Conservation (phyloP, 1,284 basidiomycete species). For the Coniferiporia sulphurascens region DNA sequence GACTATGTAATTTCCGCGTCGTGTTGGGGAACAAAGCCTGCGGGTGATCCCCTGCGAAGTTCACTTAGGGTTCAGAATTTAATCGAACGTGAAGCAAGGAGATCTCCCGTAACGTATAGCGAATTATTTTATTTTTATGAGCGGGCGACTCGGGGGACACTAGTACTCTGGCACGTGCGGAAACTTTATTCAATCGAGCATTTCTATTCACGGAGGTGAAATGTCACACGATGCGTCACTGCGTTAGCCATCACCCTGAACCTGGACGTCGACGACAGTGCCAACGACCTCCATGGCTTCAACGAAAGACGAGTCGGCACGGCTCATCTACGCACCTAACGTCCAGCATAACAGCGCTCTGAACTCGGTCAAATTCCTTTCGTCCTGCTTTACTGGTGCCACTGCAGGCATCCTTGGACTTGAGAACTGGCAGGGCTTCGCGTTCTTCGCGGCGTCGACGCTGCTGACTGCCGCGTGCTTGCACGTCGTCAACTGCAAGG, state of each 20-base stretch:
- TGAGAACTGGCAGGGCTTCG: constrained; percentile 77
- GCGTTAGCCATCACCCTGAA: not conserved
- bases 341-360: constrained; percentile 65
- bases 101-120: too few relatives aligned
- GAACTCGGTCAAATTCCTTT: constrained; percentile 66
- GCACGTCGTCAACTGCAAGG: constrained; percentile 65
- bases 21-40: not conserved
- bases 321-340: constrained; percentile 68
- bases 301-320: constrained; percentile 44
- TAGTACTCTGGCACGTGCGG: too few relatives aligned
- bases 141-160: too few relatives aligned
- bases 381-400: constrained; percentile 79
- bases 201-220: not conserved
- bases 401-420: constrained; percentile 83
- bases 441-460: constrained; percentile 66
- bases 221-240: not conserved
- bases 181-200: too few relatives aligned
- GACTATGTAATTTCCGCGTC: not conserved
- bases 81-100: too few relatives aligned
- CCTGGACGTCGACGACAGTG: not conserved
- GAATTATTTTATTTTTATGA: too few relatives aligned
- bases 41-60: too few relatives aligned
- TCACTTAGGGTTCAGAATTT: too few relatives aligned
- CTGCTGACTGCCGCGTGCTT: constrained; percentile 62
- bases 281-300: constrained; percentile 16